phyloP scores from a whole-genome alignment of 352 stramenopile species.

The Phytophthora citrophthora region DNA sequence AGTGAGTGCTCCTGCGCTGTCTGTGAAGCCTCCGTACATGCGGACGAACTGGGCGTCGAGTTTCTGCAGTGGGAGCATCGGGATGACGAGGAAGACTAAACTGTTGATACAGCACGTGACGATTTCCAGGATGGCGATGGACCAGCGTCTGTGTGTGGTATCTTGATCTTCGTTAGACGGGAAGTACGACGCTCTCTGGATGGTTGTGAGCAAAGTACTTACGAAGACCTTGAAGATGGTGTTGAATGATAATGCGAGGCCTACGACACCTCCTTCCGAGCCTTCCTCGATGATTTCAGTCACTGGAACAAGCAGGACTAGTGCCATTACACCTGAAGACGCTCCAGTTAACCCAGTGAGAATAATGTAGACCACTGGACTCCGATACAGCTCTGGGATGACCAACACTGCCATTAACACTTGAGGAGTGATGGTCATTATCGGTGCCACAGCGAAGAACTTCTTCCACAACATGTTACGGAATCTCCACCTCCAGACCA shows the following conservation, averaged over 20 bases:
- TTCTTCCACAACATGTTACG: slow-evolving; percentile 49
- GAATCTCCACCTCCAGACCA: slow-evolving; percentile 40
- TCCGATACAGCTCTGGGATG: slow-evolving; percentile 34
- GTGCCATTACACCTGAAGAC: slow-evolving; percentile 38
- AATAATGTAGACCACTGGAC: slow-evolving; percentile 32
- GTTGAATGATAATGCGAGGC: slow-evolving; percentile 59
- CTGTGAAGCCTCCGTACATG: slow-evolving; percentile 74
- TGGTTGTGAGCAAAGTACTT: slow-evolving; percentile 45
- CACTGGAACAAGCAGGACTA: slow-evolving; percentile 47
- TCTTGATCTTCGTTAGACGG: slow-evolving; percentile 23
- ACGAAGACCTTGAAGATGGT: slow-evolving; percentile 57
- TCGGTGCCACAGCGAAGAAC: slow-evolving; percentile 41
- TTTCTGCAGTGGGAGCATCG: slow-evolving; percentile 59
- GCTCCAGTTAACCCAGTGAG: slow-evolving; percentile 35
- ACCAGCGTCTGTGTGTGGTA: slow-evolving; percentile 31
- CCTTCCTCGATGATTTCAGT: slow-evolving; percentile 71
- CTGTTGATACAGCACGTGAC: slow-evolving; percentile 49
- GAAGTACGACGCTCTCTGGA: slow-evolving; percentile 47
- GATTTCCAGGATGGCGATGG: slow-evolving; percentile 38
- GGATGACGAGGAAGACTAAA: slow-evolving; percentile 37
- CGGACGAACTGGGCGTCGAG: slow-evolving; percentile 66
- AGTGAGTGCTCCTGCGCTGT: slow-evolving; percentile 40
- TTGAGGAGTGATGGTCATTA: slow-evolving; percentile 37
- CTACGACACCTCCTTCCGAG: slow-evolving; percentile 61
- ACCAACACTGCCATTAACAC: slow-evolving; percentile 32